Conservation (phyloP, 192 early-diverging fungal species). For the Geosiphon pyriformis region DNA sequence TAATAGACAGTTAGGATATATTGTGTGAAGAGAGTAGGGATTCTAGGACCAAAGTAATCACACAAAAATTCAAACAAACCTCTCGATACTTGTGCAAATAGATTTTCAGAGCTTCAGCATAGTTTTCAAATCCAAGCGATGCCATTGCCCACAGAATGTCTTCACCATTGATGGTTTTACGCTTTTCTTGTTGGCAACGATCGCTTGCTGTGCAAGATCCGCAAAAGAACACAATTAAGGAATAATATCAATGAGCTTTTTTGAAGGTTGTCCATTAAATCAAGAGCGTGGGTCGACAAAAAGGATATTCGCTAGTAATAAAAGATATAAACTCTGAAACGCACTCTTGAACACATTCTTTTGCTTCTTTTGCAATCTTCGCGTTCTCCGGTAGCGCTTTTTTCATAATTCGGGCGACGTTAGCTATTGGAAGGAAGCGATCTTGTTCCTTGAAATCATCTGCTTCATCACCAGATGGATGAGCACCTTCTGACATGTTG, state of each 20-base stretch:
- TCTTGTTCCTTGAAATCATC: slow-evolving; percentile 91
- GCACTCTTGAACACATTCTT: slow-evolving; percentile 93
- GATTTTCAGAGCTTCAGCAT: slow-evolving; percentile 80
- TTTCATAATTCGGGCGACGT: slow-evolving; percentile 97
- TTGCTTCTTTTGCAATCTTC: slow-evolving; percentile 97
- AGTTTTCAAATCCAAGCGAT: slow-evolving; percentile 96
- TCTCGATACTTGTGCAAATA: slow-evolving; percentile 88
- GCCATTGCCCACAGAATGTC: slow-evolving; percentile 98
- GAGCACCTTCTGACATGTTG: slow-evolving; percentile 40
- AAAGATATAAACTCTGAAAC: slow-evolving; percentile 99
- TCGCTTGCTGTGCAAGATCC: slow-evolving; percentile 79
- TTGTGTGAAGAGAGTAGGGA: too few species aligned
- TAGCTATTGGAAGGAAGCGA: slow-evolving; percentile 91
- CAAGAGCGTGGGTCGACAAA: slow-evolving; percentile 1
- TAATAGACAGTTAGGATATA: not conserved
- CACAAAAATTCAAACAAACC: slow-evolving; percentile 51
- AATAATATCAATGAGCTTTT: not conserved
- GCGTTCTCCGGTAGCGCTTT: slow-evolving; percentile 91
- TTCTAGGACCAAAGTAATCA: too few species aligned
- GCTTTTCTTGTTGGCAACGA: slow-evolving; percentile 86
- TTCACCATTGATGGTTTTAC: slow-evolving; percentile 97
- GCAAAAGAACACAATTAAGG: slow-evolving; percentile 21
- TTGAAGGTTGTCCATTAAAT: not conserved
- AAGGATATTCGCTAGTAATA: slow-evolving; percentile 90
- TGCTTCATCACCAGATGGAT: slow-evolving; percentile 54